Evolutionary conservation across 2,329 filamentous ascomycete species (phyloP), one percentile per base, ranked within the genome.

Genomic region (Parastagonospora avenae): DNA sequence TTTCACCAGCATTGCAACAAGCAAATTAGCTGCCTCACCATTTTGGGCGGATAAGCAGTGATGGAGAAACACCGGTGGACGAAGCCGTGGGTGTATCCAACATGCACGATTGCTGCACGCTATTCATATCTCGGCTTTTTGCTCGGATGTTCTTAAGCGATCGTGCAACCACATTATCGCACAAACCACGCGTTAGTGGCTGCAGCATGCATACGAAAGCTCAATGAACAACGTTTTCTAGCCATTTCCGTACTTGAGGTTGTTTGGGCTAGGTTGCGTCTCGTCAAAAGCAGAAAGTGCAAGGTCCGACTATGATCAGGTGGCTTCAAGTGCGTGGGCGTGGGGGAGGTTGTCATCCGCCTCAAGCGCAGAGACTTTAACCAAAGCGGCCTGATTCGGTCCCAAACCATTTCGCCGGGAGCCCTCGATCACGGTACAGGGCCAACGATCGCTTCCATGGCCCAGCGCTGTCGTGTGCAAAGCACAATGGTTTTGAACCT

Each of bases 1-100:
- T 62, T 76, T 70, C 53, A 71, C 67, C 27, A 66, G 60, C 57
- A 70, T 74, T 36, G 45, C 62, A 40, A 54, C 71, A 36, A 60
- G 57, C 31, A 61, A 66, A 29, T 61, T 73, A 45, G 58, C 50
- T 37, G 58, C 55, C 33, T 58, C 67, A 54, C 62, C 65, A 4
- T 72, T 70, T 48, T 73, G 69, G 69, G 53, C 50, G 5, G 57
- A 50, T 12, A 45, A 54, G 48, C 48, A 51, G 29, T 66, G 53
- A 60, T 29, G 35, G 14, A 19, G 38, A 29, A n/a, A 32, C 14
- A 14, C 19, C 9, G 31, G 16, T 45, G 32, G 5, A 24, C 19
- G 19, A 24, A 24, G 19, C 19, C 19, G 19, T 24, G 19, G 19
- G 19, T 24, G 19, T 24, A 24, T 24, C 19, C 19, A 24, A 24